phyloP scores from a whole-genome alignment of 2,329 filamentous ascomycete species.

The Chaetomium globosum region DNA sequence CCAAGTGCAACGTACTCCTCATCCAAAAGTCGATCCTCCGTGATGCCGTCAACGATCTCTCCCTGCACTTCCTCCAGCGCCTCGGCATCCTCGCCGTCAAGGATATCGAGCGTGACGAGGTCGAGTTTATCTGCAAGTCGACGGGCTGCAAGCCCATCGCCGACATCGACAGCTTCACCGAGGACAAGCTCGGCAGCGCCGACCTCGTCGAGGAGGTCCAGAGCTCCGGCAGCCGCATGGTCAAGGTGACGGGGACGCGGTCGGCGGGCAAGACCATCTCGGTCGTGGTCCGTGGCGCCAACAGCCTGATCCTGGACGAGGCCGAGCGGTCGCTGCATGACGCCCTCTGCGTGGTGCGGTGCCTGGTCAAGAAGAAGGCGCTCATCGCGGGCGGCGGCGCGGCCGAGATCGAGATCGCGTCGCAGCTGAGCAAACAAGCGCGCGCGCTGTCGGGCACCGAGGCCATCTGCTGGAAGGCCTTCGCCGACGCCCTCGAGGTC shows the following conservation, averaged over 20 bases:
- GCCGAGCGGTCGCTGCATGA: slow-evolving; percentile 96
- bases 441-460: slow-evolving; percentile 87
- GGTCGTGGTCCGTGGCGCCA: slow-evolving; percentile 91
- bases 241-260: slow-evolving; percentile 93
- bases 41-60: slow-evolving; percentile 96
- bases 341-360: slow-evolving; percentile 94
- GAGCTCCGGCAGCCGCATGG: slow-evolving; percentile 83
- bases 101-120: slow-evolving; percentile 97
- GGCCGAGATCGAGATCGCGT: slow-evolving; percentile 93
- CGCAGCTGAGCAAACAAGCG: slow-evolving; percentile 78
- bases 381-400: slow-evolving; percentile 95
- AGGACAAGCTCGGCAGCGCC: slow-evolving; percentile 94
- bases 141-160: slow-evolving; percentile 98
- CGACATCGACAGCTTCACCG: slow-evolving; percentile 96
- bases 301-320: slow-evolving; percentile 91
- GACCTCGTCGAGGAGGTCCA: slow-evolving; percentile 93
- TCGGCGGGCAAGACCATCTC: slow-evolving; percentile 84
- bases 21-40: slow-evolving; percentile 98
- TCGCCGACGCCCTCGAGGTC: slow-evolving; percentile 95
- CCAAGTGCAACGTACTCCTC: slow-evolving; percentile 96
- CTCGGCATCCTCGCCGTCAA: slow-evolving; percentile 94
- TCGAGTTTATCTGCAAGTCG: slow-evolving; percentile 99
- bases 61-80: slow-evolving; percentile 95
- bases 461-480: slow-evolving; percentile 98
- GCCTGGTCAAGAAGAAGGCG: slow-evolving; percentile 99